Evolutionary conservation across 2,329 filamentous ascomycete species (phyloP).

Genomic region (Blumeriella jaapii): DNA sequence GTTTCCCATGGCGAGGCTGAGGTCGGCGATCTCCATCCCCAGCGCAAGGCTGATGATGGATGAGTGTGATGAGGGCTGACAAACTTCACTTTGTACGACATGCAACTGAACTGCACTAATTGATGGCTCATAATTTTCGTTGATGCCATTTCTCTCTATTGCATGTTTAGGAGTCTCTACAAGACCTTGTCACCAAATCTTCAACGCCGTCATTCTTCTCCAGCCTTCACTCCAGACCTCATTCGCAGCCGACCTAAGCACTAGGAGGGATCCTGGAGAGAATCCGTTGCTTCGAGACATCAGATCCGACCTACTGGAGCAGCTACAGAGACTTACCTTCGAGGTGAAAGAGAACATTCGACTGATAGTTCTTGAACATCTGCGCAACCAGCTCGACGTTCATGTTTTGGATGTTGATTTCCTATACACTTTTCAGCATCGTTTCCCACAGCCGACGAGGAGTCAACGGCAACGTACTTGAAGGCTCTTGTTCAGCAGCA

Average conservation of each 20-base stretch:
- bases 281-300: conserved; percentile 57
- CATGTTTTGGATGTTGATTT: conserved; percentile 98
- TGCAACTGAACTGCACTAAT: neutral
- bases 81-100: neutral
- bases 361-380: conserved; percentile 99
- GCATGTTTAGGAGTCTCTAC: no score
- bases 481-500: conserved; percentile 85
- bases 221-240: neutral
- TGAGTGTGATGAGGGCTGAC: neutral
- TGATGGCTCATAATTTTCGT: neutral
- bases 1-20: conserved; percentile 11
- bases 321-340: conserved; percentile 54
- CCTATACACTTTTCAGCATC: conserved; percentile 37
- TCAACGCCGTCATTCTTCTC: conserved; percentile 2
- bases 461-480: conserved; percentile 42
- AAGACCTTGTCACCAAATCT: neutral
- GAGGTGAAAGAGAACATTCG: conserved; percentile 91
- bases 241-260: conserved; percentile 2
- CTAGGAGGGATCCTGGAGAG: conserved; percentile 64
- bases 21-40: conserved; percentile 9
- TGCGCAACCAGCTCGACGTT: conserved; percentile 95
- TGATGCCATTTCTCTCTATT: no score
- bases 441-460: neutral
- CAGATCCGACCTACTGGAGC: neutral
- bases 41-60: conserved; percentile 20